These are phyloP conservation scores for Tanacetum coccineum DNA, from an alignment of 129 eudicot genomes.

Conservation along the genomic window DNA sequence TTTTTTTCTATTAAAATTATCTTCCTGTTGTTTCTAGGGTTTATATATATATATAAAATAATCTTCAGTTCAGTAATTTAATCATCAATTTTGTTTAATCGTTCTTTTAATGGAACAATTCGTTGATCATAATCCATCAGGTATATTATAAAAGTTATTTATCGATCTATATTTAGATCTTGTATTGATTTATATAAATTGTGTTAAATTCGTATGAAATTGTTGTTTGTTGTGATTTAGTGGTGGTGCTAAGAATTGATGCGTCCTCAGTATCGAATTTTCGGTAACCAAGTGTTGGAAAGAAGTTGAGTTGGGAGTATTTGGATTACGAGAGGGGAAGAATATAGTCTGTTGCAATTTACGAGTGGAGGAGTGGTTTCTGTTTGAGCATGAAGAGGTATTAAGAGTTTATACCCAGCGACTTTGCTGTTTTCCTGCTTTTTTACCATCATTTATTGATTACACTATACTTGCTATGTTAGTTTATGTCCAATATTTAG, in stretches of 20 bases:
- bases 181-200: not conserved
- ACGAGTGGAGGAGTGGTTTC: constrained; percentile 43
- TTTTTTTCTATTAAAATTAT: no score
- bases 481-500: no score
- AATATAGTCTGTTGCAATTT: constrained; percentile 40
- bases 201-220: no score
- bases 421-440: constrained; percentile 1
- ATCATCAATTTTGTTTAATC: not conserved
- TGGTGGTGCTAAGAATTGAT: constrained; percentile 56
- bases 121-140: not conserved
- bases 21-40: no score
- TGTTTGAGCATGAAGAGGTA: constrained; percentile 65
- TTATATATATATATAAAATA: constrained; percentile 9
- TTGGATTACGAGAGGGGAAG: constrained; percentile 83
- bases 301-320: constrained; percentile 91
- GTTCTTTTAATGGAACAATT: not conserved
- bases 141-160: no score
- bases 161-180: not conserved
- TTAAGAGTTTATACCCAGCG: not conserved
- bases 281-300: constrained; percentile 66
- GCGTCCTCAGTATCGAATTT: constrained; percentile 94
- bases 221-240: not conserved
- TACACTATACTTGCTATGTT: not conserved
- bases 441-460: not conserved
- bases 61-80: no score